Conservation (phyloP, 257 asterid species). For the Rehmannia glutinosa region DNA sequence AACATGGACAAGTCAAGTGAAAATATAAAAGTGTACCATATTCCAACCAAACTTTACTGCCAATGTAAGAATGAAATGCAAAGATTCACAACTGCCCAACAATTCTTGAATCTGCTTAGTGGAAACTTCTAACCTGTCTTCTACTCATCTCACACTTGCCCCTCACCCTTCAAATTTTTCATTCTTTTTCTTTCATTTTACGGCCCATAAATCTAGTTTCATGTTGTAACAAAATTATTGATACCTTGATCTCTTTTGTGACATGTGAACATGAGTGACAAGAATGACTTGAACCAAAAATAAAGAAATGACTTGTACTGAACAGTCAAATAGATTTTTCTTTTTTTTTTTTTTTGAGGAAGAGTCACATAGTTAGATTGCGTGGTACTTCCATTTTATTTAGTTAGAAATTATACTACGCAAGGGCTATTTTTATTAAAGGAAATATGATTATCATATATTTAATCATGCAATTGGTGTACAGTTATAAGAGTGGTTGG, state of each 20-base stretch:
- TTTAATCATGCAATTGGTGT: too few species aligned
- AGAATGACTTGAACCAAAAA: too few species aligned
- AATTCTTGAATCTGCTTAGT: constrained; percentile 18
- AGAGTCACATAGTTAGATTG: too few species aligned
- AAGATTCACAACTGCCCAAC: constrained; percentile 37
- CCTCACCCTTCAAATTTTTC: constrained; percentile 13
- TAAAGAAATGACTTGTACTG: too few species aligned
- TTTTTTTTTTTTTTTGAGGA: too few species aligned
- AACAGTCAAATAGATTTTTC: too few species aligned
- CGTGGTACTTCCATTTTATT: too few species aligned
- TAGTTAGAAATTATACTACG: too few species aligned
- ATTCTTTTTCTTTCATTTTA: not conserved
- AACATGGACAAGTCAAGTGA: constrained; percentile 40
- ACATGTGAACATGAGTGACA: too few species aligned
- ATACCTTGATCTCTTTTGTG: not conserved
- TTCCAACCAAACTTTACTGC: constrained; percentile 75
- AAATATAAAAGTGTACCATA: constrained; percentile 29
- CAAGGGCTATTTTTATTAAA: too few species aligned
- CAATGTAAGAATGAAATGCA: constrained; percentile 36
- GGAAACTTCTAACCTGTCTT: constrained; percentile 29
- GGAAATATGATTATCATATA: too few species aligned
- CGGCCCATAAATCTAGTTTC: not conserved
- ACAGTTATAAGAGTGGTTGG: too few species aligned
- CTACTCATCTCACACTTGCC: constrained; percentile 23
- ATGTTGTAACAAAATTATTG: not conserved